Percentiles rank a stretch among this genome's conserved stretches.
These are phyloP conservation scores for Wickerhamomyces rabaulensis DNA, from an alignment of 805 yeast species.

Conservation along the genomic window DNA sequence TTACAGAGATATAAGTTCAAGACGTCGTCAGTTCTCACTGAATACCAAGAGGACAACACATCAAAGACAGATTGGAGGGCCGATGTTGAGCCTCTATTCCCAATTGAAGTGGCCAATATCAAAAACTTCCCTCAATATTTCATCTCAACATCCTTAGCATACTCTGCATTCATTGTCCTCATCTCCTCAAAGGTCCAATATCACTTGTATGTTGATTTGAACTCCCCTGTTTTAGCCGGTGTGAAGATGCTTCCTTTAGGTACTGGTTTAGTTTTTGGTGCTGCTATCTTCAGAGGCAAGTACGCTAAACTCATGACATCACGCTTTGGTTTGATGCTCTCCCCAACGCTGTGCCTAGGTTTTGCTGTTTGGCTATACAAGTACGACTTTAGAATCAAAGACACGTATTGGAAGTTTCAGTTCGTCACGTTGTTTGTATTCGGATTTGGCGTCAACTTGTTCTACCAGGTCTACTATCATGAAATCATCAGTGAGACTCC, in stretches of 20 bases:
- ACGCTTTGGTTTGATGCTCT: constrained; percentile 10
- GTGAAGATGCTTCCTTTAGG: constrained; percentile 31
- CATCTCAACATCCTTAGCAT: not conserved
- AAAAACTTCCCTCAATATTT: constrained; percentile 18
- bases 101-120: constrained; percentile 23
- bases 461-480: constrained; percentile 30
- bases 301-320: constrained; percentile 20
- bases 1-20: constrained; percentile 8
- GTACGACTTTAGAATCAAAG: constrained; percentile 8
- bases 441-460: constrained; percentile 27
- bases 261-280: constrained; percentile 26
- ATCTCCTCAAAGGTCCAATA: constrained; percentile 23
- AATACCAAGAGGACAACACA: not conserved
- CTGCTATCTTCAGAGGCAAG: constrained; percentile 19
- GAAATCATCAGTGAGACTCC: constrained; percentile 31
- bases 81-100: constrained; percentile 23
- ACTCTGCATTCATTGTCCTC: constrained; percentile 12
- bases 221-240: constrained; percentile 31
- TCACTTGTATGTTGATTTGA: constrained; percentile 21
- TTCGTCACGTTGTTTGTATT: constrained; percentile 22
- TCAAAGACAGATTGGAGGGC: constrained; percentile 8
- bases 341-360: constrained; percentile 7
- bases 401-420: constrained; percentile 27
- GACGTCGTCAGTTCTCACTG: not conserved
- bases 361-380: constrained; percentile 20